Evolutionary conservation across 352 stramenopile genomes (phyloP), one percentile per base, ranked within the genome.

Genomic region (Pythium angustatum): DNA sequence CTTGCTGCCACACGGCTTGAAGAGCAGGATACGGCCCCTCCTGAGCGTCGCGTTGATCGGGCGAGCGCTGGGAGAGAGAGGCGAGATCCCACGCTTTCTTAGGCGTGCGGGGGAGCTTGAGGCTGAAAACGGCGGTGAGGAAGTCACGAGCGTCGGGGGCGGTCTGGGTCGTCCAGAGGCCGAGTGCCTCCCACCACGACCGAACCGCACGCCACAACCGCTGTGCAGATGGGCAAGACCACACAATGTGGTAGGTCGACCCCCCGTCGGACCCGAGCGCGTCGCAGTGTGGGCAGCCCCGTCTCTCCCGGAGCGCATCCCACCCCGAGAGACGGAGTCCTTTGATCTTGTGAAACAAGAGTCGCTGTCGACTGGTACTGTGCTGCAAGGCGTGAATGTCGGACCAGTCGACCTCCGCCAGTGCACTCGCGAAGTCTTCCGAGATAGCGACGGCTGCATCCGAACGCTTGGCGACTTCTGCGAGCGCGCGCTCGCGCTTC

Each of bases 1-100:
- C 17, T n/a, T 62, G 55, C n/a, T 62, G 38, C 55, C 55, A 62
- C 19, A n/a, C 55, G 5, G 41, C 55, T 30, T 63, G 56, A 14
- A 55, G 41, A 19, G 28, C 41, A 8, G 41, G 45, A 21, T 27
- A 63, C 21, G 45, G 56, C 6, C 28, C 44, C 12, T 55, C 56
- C 17, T 2, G 56, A 56, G 44, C 31, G 41, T 54, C 56, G 9
- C 22, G 7, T 6, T n/a, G 4, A 36, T 10, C 1, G 21, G 31
- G 9, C n/a, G 31, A 21, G 15, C 47, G n/a, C 58, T 64, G 45
- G 58, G 45, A 51, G 47, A 64, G 58, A 57, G 36, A 45, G 17
- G 34, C 19, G 33, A 43, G 14, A 19, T 49, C 33, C 48, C 58
- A 58, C 5, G 33, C 58, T 24, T 40, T 49, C 11, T 31, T 17